phyloP scores from a whole-genome alignment of 805 yeast species.

The Lipomyces oligophaga region DNA sequence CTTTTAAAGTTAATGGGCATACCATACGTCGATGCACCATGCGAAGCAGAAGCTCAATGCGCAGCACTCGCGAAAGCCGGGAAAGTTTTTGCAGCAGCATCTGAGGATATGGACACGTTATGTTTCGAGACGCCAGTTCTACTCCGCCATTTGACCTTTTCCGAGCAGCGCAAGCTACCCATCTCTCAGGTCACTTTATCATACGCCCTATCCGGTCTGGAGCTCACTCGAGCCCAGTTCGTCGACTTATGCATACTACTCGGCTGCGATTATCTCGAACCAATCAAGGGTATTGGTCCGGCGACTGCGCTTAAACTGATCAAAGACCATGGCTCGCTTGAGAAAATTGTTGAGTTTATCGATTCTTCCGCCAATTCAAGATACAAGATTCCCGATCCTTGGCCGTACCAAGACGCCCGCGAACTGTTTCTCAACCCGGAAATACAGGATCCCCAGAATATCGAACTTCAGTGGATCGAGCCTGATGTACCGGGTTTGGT shows the following conservation, averaged over 20 bases:
- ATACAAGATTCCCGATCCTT: slow-evolving; percentile 83
- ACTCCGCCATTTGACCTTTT: slow-evolving; percentile 84
- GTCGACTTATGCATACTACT: slow-evolving; percentile 87
- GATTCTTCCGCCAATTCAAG: slow-evolving; percentile 52
- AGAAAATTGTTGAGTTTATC: slow-evolving; percentile 61
- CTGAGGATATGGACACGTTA: slow-evolving; percentile 98
- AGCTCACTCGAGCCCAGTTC: slow-evolving; percentile 50
- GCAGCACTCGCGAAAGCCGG: slow-evolving; percentile 87
- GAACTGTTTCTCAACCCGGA: slow-evolving; percentile 81
- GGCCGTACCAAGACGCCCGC: slow-evolving; percentile 90
- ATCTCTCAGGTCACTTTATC: slow-evolving; percentile 74
- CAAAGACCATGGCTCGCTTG: slow-evolving; percentile 77
- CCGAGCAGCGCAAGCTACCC: slow-evolving; percentile 91
- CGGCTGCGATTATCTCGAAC: slow-evolving; percentile 97
- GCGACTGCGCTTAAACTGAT: slow-evolving; percentile 87
- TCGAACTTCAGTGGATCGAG: slow-evolving; percentile 77
- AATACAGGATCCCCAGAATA: slow-evolving; percentile 55
- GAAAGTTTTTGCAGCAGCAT: slow-evolving; percentile 89
- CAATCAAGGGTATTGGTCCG: slow-evolving; percentile 94
- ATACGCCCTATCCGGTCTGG: slow-evolving; percentile 71
- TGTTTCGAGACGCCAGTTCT: slow-evolving; percentile 84
- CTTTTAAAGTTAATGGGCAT: slow-evolving; percentile 87
- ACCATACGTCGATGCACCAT: slow-evolving; percentile 89
- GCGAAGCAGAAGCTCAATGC: slow-evolving; percentile 99
- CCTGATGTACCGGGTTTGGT: slow-evolving; percentile 84